A percentile compares a stretch with the other conserved stretches of the same genome.
Evolutionary conservation across 176 grass and related monocot species (phyloP).

Genomic region (Eremochloa ophiuroides): DNA sequence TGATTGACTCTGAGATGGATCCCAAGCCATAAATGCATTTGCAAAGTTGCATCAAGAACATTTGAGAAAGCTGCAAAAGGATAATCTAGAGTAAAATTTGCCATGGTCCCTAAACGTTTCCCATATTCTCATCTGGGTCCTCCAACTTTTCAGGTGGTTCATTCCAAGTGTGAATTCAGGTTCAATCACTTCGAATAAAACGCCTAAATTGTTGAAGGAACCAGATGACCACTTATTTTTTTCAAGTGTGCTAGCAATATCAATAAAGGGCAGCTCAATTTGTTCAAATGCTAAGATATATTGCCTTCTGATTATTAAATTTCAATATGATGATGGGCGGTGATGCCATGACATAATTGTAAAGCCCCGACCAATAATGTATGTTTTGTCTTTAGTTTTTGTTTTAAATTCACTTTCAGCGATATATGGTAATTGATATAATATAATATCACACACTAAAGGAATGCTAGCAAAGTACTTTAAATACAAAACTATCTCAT

Average conservation of each 20-base stretch:
- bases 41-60: not conserved
- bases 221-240: too few relatives aligned
- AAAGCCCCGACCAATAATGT: not conserved
- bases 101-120: too few relatives aligned
- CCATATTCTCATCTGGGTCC: too few relatives aligned
- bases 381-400: not conserved
- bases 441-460: not conserved
- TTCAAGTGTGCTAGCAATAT: not conserved
- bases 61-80: not conserved
- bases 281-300: not conserved
- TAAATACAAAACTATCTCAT: not conserved
- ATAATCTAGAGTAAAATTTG: not conserved
- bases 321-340: not conserved
- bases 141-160: too few relatives aligned
- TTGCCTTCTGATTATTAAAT: not conserved
- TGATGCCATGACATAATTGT: not conserved
- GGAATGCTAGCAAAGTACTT: conserved; percentile 3
- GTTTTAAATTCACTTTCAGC: not conserved
- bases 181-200: too few relatives aligned
- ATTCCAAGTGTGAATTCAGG: too few relatives aligned
- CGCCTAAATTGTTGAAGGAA: too few relatives aligned
- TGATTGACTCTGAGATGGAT: conserved; percentile 27
- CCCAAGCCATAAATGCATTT: not conserved
- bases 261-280: not conserved
- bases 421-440: too few relatives aligned